These are phyloP conservation scores for Xylariales sp. DNA, from an alignment of 2,329 filamentous ascomycete genomes.

Conservation along the genomic window DNA sequence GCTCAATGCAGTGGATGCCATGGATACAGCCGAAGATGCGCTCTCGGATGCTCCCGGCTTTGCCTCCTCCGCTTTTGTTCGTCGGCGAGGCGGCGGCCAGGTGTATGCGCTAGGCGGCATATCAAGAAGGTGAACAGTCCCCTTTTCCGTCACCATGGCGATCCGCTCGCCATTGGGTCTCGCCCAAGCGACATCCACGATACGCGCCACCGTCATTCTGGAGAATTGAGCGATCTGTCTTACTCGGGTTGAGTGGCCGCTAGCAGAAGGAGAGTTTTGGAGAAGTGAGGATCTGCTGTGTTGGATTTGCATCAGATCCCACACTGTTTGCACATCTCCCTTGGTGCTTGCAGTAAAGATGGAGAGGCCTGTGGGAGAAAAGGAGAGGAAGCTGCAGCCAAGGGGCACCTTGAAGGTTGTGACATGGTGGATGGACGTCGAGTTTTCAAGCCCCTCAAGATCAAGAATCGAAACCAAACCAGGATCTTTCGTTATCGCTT, in stretches of 20 bases:
- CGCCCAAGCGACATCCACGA: constrained; percentile 88
- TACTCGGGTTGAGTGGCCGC: constrained; percentile 53
- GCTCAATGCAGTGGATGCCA: constrained; percentile 66
- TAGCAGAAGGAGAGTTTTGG: constrained; percentile 46
- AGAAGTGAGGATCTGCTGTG: constrained; percentile 58
- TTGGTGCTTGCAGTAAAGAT: constrained; percentile 78
- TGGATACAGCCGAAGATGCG: constrained; percentile 55
- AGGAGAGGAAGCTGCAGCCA: constrained; percentile 77
- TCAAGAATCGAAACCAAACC: constrained; percentile 74
- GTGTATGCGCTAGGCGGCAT: constrained; percentile 77
- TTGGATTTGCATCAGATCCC: constrained; percentile 69
- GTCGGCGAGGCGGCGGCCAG: constrained; percentile 73
- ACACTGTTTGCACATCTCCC: constrained; percentile 78
- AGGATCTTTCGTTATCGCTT: constrained; percentile 58
- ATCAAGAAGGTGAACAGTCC: constrained; percentile 91
- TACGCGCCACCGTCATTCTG: constrained; percentile 84
- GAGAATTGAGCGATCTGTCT: constrained; percentile 86
- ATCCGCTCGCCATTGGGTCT: constrained; percentile 75
- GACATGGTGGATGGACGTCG: constrained; percentile 54
- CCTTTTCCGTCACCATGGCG: constrained; percentile 87
- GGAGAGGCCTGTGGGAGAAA: constrained; percentile 68
- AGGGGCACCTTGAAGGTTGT: constrained; percentile 67
- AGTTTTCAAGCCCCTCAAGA: constrained; percentile 53
- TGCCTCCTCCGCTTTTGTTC: constrained; percentile 37
- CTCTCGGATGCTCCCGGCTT: constrained; percentile 44